These are phyloP conservation scores for Tulasnella calospora DNA, from an alignment of 768 basidiomycete genomes.

Conservation along the genomic window DNA sequence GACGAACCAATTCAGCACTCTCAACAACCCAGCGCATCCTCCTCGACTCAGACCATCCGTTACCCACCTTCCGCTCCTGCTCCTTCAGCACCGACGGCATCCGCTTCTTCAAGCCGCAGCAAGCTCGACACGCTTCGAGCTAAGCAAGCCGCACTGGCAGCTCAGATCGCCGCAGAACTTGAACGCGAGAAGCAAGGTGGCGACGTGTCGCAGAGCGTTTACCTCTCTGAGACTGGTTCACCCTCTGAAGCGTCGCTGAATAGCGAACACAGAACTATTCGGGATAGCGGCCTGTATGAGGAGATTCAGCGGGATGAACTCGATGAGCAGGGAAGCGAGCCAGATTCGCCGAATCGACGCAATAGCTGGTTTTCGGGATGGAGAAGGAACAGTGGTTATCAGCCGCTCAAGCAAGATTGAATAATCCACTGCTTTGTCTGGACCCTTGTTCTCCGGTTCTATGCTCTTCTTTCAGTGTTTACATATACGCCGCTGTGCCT, in stretches of 20 bases:
- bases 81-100: background rate
- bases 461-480: background rate
- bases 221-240: background rate
- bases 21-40: constrained; percentile 46
- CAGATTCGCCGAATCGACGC: background rate
- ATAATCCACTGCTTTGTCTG: background rate
- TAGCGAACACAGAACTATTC: constrained; percentile 1
- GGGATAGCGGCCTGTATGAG: constrained; percentile 9
- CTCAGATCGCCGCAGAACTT: background rate
- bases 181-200: background rate
- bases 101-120: constrained; percentile 35
- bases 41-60: constrained; percentile 31
- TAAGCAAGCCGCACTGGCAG: constrained; percentile 51
- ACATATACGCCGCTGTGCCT: background rate
- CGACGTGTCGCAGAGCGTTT: background rate
- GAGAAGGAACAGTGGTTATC: background rate
- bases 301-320: constrained; percentile 23
- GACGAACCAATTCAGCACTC: constrained; percentile 31
- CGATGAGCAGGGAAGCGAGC: background rate
- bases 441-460: background rate
- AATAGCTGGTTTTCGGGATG: background rate
- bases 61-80: background rate
- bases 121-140: constrained; percentile 52
- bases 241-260: constrained; percentile 1
- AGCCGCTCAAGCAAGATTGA: background rate